These are phyloP conservation scores for Solidago caesia DNA, from an alignment of 129 eudicot species.

Conservation along the genomic window DNA sequence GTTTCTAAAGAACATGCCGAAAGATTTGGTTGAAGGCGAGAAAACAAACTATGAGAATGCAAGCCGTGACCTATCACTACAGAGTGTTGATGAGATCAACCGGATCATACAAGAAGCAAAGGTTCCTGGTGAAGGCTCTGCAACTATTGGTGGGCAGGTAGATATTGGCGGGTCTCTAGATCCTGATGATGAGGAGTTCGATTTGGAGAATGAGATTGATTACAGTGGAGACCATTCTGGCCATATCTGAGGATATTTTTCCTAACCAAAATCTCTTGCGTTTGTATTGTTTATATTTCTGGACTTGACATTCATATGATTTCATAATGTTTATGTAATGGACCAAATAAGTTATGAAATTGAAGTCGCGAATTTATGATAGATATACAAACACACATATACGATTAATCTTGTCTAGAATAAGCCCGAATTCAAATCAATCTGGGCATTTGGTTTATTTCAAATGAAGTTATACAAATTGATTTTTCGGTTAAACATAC, in stretches of 20 bases:
- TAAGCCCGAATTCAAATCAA: background rate
- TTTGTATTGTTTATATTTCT: constrained; percentile 25
- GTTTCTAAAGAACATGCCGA: constrained; percentile 60
- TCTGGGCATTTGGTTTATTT: background rate
- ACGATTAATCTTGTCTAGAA: background rate
- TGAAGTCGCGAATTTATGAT: constrained; percentile 3
- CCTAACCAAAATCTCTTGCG: constrained; percentile 19
- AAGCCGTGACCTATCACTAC: constrained; percentile 32
- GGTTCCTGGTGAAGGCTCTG: constrained; percentile 44
- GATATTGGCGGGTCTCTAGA: constrained; percentile 44
- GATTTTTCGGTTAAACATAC: no score
- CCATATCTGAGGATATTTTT: constrained; percentile 10
- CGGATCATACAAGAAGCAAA: constrained; percentile 69
- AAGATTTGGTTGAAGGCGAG: constrained; percentile 56
- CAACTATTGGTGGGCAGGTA: constrained; percentile 23
- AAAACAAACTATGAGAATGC: constrained; percentile 46
- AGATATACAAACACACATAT: background rate
- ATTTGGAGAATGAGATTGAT: constrained; percentile 62
- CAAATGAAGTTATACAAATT: no score
- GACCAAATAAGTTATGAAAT: constrained; percentile 21
- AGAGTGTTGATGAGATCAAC: constrained; percentile 66
- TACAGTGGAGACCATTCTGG: constrained; percentile 49
- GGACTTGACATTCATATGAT: constrained; percentile 10
- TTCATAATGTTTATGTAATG: constrained; percentile 5
- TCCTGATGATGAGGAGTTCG: constrained; percentile 47